phyloP scores from a whole-genome alignment of 345 rosid species.

The Brassica juncea region DNA sequence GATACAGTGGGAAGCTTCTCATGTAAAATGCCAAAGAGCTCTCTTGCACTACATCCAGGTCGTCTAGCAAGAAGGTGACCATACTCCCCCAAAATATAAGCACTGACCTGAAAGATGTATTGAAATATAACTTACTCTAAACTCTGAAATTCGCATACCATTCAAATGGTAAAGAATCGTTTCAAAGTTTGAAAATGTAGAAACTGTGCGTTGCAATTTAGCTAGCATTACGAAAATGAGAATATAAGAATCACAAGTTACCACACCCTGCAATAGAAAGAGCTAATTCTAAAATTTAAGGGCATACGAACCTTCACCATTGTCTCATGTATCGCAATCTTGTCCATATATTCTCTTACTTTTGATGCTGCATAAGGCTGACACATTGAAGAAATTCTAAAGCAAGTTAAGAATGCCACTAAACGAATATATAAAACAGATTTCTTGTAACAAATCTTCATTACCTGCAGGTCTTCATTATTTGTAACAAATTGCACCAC shows the following conservation, averaged over 20 bases:
- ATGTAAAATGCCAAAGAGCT: slow-evolving; percentile 76
- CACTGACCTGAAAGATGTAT: slow-evolving; percentile 74
- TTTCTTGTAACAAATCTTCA: slow-evolving; percentile 9
- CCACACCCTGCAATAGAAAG: background rate
- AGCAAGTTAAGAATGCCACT: slow-evolving; percentile 24
- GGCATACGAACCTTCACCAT: slow-evolving; percentile 88
- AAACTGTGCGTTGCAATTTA: slow-evolving; percentile 8
- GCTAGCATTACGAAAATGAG: background rate
- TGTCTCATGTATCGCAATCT: slow-evolving; percentile 92
- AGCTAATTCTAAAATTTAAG: slow-evolving; percentile 11
- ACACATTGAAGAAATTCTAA: slow-evolving; percentile 36
- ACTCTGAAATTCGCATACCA: background rate
- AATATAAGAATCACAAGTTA: background rate
- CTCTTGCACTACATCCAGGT: slow-evolving; percentile 96
- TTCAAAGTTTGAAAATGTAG: background rate
- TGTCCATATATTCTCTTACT: slow-evolving; percentile 82
- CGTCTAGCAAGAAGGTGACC: slow-evolving; percentile 94
- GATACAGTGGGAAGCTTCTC: slow-evolving; percentile 95
- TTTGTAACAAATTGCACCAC: slow-evolving; percentile 98
- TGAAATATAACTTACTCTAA: background rate
- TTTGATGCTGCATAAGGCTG: slow-evolving; percentile 97
- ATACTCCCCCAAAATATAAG: slow-evolving; percentile 92
- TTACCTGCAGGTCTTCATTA: slow-evolving; percentile 97
- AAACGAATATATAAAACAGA: background rate
- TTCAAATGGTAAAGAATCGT: slow-evolving; percentile 16